These are phyloP conservation scores for Epichloe sylvatica DNA, from an alignment of 2,329 filamentous ascomycete species.

Conservation along the genomic window DNA sequence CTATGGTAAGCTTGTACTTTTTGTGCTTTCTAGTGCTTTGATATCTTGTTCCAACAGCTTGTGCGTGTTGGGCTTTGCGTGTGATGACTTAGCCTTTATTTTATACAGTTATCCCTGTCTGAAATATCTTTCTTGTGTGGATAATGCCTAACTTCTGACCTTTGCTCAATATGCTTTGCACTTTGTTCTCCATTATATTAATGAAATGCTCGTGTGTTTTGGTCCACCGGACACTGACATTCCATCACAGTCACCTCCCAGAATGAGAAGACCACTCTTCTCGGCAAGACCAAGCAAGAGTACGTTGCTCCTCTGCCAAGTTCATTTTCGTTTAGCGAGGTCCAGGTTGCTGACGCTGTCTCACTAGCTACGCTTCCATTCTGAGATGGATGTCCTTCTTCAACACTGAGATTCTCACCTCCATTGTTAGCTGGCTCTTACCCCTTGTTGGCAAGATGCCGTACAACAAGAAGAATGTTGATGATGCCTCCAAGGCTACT, in stretches of 20 bases:
- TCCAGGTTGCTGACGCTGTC: constrained; percentile 11
- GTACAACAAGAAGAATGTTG: constrained; percentile 98
- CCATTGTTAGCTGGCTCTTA: constrained; percentile 67
- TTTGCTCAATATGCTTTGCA: constrained; percentile 12
- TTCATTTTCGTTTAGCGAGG: not conserved
- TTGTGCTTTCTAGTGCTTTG: not conserved
- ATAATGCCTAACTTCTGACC: constrained; percentile 78
- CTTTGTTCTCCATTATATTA: not conserved
- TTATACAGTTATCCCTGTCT: constrained; percentile 98
- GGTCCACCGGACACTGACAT: constrained; percentile 17
- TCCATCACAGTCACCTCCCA: constrained; percentile 71
- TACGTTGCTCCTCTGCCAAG: constrained; percentile 29
- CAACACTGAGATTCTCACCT: constrained; percentile 71
- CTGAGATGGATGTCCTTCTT: constrained; percentile 96
- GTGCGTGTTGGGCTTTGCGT: constrained; percentile 1
- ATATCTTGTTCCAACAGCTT: not conserved
- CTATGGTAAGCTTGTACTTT: constrained; percentile 60
- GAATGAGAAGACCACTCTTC: constrained; percentile 98
- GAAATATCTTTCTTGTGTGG: constrained; percentile 66
- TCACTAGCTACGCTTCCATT: constrained; percentile 70
- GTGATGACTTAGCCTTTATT: constrained; percentile 62
- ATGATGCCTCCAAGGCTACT: constrained; percentile 59
- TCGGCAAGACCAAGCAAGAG: constrained; percentile 99
- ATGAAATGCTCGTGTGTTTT: not conserved
- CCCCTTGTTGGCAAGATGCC: constrained; percentile 67